These are phyloP conservation scores for Penicillium sp. DNA, from an alignment of 2,329 filamentous ascomycete species.

Conservation along the genomic window DNA sequence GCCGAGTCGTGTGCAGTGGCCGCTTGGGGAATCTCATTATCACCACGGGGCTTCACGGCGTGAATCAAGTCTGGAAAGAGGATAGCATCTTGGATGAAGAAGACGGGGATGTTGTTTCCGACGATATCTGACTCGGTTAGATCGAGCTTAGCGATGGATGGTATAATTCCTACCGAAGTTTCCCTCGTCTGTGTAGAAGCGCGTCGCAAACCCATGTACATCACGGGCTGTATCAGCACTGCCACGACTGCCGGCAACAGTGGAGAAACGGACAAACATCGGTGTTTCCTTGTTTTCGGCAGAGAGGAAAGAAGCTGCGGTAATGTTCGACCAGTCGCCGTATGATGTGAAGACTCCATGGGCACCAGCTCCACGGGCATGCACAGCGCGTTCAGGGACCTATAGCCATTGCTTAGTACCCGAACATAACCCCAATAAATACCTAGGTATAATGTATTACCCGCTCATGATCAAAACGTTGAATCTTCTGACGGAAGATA, in stretches of 20 bases:
- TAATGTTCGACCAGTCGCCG: slow-evolving; percentile 62
- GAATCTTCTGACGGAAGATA: slow-evolving; percentile 66
- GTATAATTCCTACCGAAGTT: slow-evolving; percentile 48
- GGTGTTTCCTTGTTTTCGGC: slow-evolving; percentile 57
- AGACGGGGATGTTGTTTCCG: slow-evolving; percentile 41
- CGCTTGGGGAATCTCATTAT: slow-evolving; percentile 49
- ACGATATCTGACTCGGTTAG: slow-evolving; percentile 26
- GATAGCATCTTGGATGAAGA: slow-evolving; percentile 44
- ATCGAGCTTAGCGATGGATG: neutral
- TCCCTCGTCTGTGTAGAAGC: slow-evolving; percentile 67
- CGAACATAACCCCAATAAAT: too few species aligned
- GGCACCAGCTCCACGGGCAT: slow-evolving; percentile 63
- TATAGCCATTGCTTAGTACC: slow-evolving; percentile 23
- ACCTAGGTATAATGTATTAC: slow-evolving; percentile 46
- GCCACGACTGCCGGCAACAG: slow-evolving; percentile 64
- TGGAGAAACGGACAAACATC: slow-evolving; percentile 67
- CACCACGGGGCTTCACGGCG: slow-evolving; percentile 39
- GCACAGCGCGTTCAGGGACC: slow-evolving; percentile 62
- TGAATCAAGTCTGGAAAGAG: slow-evolving; percentile 42
- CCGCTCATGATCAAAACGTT: slow-evolving; percentile 65
- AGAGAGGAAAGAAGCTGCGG: slow-evolving; percentile 60
- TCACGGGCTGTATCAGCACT: slow-evolving; percentile 66
- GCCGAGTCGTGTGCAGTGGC: slow-evolving; percentile 50
- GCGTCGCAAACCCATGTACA: slow-evolving; percentile 66
- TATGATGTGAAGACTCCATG: slow-evolving; percentile 67